A percentile compares a stretch with the other conserved stretches of the same genome.
Evolutionary conservation across 345 rosid species (phyloP).

Genomic region (Arabidopsis thaliana): DNA sequence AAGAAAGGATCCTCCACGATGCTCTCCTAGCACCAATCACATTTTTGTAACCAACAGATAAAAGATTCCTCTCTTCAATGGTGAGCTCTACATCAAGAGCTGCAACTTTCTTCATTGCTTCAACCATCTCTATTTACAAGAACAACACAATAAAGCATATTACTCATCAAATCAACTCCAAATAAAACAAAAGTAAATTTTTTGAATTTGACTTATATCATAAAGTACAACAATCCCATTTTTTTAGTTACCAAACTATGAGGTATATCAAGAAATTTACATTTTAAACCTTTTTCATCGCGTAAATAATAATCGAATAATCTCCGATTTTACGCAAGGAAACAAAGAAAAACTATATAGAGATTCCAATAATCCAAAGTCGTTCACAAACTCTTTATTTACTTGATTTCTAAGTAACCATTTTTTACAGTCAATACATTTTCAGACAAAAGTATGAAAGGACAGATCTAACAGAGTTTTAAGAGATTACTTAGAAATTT

Average conservation of each 20-base stretch:
- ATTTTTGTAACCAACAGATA: conserved; percentile 88
- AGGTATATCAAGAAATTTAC: not conserved
- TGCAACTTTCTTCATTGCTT: conserved; percentile 81
- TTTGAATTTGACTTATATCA: not conserved
- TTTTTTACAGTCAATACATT: not conserved
- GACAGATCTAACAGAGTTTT: conserved; percentile 10
- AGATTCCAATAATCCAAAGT: not conserved
- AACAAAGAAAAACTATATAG: not conserved
- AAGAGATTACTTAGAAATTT: not conserved
- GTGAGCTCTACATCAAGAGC: conserved; percentile 74
- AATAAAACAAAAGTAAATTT: not conserved
- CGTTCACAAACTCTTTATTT: not conserved
- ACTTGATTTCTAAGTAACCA: not conserved
- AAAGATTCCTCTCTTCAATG: conserved; percentile 81
- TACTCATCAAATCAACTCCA: not conserved
- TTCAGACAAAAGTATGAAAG: not conserved
- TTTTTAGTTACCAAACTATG: not conserved
- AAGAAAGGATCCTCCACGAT: conserved; percentile 72
- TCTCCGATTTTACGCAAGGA: not conserved
- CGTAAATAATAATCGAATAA: not conserved
- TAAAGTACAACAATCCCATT: not conserved
- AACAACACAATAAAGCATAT: not conserved
- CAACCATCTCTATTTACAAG: conserved; percentile 74
- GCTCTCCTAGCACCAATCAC: conserved; percentile 88
- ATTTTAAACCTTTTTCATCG: not conserved